Conservation (phyloP, 768 basidiomycete genomes). For the Rhizopogon salebrosus region DNA sequence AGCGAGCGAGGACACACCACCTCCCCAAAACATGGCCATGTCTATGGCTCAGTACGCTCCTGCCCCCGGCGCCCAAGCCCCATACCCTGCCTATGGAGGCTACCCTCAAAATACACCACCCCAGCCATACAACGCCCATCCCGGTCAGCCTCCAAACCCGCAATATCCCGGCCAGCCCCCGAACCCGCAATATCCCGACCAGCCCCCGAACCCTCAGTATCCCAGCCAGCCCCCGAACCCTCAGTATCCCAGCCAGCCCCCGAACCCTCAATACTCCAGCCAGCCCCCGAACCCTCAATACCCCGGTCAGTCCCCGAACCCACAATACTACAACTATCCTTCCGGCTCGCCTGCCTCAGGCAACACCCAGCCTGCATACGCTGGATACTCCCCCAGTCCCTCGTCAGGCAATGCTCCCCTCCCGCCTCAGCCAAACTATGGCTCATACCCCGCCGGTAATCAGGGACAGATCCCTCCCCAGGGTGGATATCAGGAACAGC, state of each 20-base stretch:
- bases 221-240: neutral
- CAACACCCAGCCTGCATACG: conserved; percentile 2
- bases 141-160: neutral
- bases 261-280: conserved; percentile 3
- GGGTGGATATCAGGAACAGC: conserved; percentile 8
- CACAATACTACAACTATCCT: conserved; percentile 5
- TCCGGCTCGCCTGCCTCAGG: neutral
- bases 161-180: neutral
- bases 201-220: neutral
- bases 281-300: conserved; percentile 3
- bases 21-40: neutral
- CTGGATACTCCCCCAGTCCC: conserved; percentile 5
- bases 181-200: neutral
- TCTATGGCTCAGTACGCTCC: conserved; percentile 8
- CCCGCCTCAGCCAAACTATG: conserved; percentile 16
- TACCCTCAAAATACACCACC: neutral
- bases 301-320: neutral
- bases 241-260: neutral
- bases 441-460: conserved; percentile 8
- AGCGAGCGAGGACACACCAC: conserved; percentile 3
- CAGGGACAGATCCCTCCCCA: conserved; percentile 9
- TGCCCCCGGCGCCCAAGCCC: neutral
- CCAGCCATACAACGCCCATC: conserved; percentile 8
- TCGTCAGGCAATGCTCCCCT: conserved; percentile 1
- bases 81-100: conserved; percentile 1